These are phyloP conservation scores for Hyphopichia fennica DNA, from an alignment of 1,139 yeast genomes.

Conservation along the genomic window DNA sequence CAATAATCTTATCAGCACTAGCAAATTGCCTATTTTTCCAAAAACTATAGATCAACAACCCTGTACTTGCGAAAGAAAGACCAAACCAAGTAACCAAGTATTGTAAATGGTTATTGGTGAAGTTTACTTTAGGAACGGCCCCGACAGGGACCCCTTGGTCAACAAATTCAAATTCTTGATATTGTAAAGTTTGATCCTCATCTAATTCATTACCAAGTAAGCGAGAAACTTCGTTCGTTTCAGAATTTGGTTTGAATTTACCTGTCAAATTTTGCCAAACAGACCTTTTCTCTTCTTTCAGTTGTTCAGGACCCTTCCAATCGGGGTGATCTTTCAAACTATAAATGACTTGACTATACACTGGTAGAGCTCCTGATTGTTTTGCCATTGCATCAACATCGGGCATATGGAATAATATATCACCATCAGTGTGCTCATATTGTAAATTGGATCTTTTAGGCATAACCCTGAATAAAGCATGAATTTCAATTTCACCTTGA, in stretches of 20 bases:
- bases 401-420: constrained; percentile 65
- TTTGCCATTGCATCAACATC: constrained; percentile 82
- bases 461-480: constrained; percentile 71
- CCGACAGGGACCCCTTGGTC: constrained; percentile 92
- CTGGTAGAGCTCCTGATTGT: constrained; percentile 64
- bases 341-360: constrained; percentile 75
- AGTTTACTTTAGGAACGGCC: constrained; percentile 70
- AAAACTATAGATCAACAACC: constrained; percentile 48
- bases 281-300: constrained; percentile 8
- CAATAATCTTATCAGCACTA: constrained; percentile 42
- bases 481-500: constrained; percentile 68
- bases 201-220: constrained; percentile 17
- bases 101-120: constrained; percentile 88
- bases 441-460: constrained; percentile 72
- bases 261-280: constrained; percentile 8
- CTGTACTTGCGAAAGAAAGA: constrained; percentile 66
- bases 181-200: constrained; percentile 36
- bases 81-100: constrained; percentile 96
- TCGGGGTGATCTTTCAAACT: constrained; percentile 64
- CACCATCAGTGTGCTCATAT: constrained; percentile 67
- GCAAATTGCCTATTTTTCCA: constrained; percentile 30
- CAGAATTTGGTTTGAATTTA: constrained; percentile 5
- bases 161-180: constrained; percentile 52
- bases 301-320: constrained; percentile 26
- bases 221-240: constrained; percentile 14